Base-by-base conservation (phyloP, 139 green algal species). In the Eudorina sp. region DNA sequence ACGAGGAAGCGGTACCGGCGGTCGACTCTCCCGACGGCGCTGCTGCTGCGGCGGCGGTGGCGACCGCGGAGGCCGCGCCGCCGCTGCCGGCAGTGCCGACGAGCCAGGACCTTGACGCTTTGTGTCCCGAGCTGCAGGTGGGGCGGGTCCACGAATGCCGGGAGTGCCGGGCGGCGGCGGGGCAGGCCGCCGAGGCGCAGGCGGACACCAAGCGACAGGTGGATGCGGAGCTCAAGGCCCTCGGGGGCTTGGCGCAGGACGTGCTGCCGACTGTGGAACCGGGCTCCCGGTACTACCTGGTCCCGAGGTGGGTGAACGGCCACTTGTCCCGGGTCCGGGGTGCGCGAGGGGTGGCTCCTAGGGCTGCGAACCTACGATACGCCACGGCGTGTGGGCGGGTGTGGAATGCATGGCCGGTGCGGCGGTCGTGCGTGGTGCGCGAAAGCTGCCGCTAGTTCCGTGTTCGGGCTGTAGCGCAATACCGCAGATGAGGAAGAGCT, bases 261-360 rank as follows among this genome's bases (percentile, higher is more conserved):
- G 66, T 85, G 16, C 38, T 81, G 21, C 53, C 91, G 9, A 34
- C 53, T 38, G 72, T 97, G 86, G 48, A 91, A 45, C 86, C 87
- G 1, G 92, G 88, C 2, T n/a, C 4, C 18, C 69, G 29, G 4
- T 96, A 96, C 84, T 89, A 73, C 85, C 83, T 97, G n/a, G 78
- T 96, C 29, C 95, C 95, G 21, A 91, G 82, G 90, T 93, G 78
- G 58, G 90, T 19, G 6, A n/a, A n/a, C n/a, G n/a, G n/a, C n/a
- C n/a, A n/a, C n/a, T n/a, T n/a, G n/a, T n/a, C n/a, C n/a, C n/a
- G n/a, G n/a, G n/a, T n/a, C n/a, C n/a, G n/a, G n/a, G n/a, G n/a
- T n/a, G n/a, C n/a, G n/a, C n/a, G n/a, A n/a, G n/a, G n/a, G n/a
- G n/a, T n/a, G n/a, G n/a, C n/a, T n/a, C n/a, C n/a, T n/a, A n/a